Percentiles rank a stretch among this genome's conserved stretches.
phyloP scores from a whole-genome alignment of 2,329 filamentous ascomycete genomes.

The Pyricularia pennisetigena region DNA sequence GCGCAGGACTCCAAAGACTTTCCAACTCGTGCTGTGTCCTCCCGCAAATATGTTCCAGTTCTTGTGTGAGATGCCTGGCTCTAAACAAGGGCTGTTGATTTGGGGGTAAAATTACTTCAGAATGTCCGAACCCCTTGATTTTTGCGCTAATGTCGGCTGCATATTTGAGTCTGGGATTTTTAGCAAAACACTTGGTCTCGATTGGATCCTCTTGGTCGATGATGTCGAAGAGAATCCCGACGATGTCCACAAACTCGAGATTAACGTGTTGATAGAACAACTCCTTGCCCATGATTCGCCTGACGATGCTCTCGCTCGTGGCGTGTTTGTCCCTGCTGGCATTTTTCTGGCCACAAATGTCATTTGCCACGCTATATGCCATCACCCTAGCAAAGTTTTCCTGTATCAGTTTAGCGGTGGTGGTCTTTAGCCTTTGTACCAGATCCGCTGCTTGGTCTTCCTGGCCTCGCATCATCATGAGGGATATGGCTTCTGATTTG shows the following conservation, averaged over 20 bases:
- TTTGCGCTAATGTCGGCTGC: constrained; percentile 55
- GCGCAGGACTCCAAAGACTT: constrained; percentile 64
- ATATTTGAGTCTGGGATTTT: constrained; percentile 44
- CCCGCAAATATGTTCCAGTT: constrained; percentile 70
- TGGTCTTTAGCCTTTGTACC: constrained; percentile 42
- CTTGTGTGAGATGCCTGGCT: constrained; percentile 63
- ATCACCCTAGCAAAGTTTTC: constrained; percentile 67
- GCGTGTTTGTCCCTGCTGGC: constrained; percentile 27
- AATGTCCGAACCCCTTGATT: constrained; percentile 62
- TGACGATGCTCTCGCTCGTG: constrained; percentile 48
- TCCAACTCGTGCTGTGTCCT: constrained; percentile 55
- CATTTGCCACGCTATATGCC: constrained; percentile 76
- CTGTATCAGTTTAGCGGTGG: constrained; percentile 48
- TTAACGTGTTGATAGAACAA: constrained; percentile 54
- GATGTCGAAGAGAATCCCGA: constrained; percentile 65
- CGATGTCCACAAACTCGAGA: constrained; percentile 63
- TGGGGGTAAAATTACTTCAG: constrained; percentile 54
- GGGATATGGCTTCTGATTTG: constrained; percentile 67
- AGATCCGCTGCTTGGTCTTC: constrained; percentile 53
- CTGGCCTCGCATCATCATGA: constrained; percentile 74
- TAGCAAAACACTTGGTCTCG: constrained; percentile 52
- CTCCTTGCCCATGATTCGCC: constrained; percentile 58
- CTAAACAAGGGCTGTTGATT: constrained; percentile 84
- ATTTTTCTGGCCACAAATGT: constrained; percentile 43
- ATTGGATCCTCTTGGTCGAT: constrained; percentile 70